Conservation (phyloP, 192 early-diverging fungal genomes). For the Rhizoclosmatium sp. region DNA sequence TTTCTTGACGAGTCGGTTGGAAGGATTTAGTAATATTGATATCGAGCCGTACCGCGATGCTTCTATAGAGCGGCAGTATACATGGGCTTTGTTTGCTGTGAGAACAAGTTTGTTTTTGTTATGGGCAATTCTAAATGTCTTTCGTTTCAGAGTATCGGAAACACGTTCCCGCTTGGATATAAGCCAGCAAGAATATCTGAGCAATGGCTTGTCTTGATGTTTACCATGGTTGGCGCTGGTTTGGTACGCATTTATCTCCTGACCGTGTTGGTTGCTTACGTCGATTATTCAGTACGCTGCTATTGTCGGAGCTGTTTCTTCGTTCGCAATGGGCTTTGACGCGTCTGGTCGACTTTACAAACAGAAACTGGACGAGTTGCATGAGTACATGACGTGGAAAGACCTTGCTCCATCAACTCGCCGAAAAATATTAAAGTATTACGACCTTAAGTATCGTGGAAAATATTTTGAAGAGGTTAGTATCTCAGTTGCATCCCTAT, state of each 20-base stretch:
- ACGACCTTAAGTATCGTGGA: conserved; percentile 54
- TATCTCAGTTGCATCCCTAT: not conserved
- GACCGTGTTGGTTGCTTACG: conserved; percentile 52
- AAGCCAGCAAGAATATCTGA: conserved; percentile 37
- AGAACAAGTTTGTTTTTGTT: conserved; percentile 12
- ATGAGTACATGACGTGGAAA: conserved; percentile 57
- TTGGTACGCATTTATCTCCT: conserved; percentile 52
- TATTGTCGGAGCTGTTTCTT: conserved; percentile 58
- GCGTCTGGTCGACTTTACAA: conserved; percentile 48
- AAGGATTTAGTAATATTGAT: conserved; percentile 17
- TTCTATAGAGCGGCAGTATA: conserved; percentile 45
- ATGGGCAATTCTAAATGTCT: conserved; percentile 38
- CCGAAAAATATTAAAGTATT: conserved; percentile 47
- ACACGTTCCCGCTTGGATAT: conserved; percentile 43
- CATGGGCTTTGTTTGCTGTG: conserved; percentile 26
- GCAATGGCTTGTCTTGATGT: conserved; percentile 45
- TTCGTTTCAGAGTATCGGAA: conserved; percentile 47
- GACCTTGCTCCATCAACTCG: conserved; percentile 24
- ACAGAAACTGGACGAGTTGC: conserved; percentile 58
- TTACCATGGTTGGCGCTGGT: conserved; percentile 43
- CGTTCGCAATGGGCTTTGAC: conserved; percentile 57
- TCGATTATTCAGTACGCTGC: conserved; percentile 41
- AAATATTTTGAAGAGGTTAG: conserved; percentile 59
- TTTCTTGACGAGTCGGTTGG: conserved; percentile 40
- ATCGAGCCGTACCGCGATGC: conserved; percentile 6